Evolutionary conservation across 805 yeast species (phyloP).

Genomic region (Kodamaea hsintzibuensis): DNA sequence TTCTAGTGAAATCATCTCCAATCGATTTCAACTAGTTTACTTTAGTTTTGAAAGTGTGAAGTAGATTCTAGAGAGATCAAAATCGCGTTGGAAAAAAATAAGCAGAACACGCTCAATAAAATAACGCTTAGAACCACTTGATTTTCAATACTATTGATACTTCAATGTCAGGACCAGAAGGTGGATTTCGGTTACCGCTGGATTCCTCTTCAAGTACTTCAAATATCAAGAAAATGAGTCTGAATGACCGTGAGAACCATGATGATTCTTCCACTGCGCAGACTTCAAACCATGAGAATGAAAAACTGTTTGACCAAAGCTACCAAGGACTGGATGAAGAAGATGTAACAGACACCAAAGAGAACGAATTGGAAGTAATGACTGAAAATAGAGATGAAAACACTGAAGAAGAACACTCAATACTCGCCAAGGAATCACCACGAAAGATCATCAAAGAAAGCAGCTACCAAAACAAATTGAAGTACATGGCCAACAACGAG

Average conservation of each 20-base stretch:
- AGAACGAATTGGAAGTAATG: not conserved
- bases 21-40: not conserved
- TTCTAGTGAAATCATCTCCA: not conserved
- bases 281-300: slow-evolving; percentile 13
- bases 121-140: not conserved
- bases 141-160: not conserved
- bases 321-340: not conserved
- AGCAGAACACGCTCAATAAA: not conserved
- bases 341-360: not conserved
- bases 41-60: not conserved
- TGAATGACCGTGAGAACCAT: slow-evolving; percentile 4
- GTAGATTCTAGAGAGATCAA: too few relatives aligned
- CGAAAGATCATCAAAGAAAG: slow-evolving; percentile 8
- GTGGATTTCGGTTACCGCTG: slow-evolving; percentile 7
- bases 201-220: slow-evolving; percentile 8
- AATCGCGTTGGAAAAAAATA: too few relatives aligned
- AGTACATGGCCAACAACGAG: slow-evolving; percentile 33
- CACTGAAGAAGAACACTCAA: not conserved
- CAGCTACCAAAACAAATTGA: slow-evolving; percentile 33
- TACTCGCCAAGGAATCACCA: slow-evolving; percentile 3
- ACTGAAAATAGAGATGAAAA: not conserved
- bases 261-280: slow-evolving; percentile 17
- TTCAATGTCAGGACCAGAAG: not conserved
- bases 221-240: slow-evolving; percentile 5
- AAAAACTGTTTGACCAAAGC: not conserved